A percentile compares a stretch with the other conserved stretches of the same genome.
Evolutionary conservation across 805 yeast genomes (phyloP).

Genomic region (Candida manassasensis): DNA sequence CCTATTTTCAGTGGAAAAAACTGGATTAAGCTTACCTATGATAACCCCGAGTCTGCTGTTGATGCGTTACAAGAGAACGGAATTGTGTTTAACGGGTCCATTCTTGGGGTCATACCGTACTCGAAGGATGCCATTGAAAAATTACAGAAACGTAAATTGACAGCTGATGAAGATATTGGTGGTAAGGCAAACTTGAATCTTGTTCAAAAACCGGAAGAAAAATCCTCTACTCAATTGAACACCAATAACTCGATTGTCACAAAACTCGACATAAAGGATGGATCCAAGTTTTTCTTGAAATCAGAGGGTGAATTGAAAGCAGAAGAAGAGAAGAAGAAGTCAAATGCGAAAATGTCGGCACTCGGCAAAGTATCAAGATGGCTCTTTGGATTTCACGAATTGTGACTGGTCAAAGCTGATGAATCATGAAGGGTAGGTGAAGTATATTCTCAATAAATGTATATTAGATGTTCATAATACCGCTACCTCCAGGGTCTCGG

Average conservation of each 20-base stretch:
- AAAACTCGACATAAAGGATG: conserved; percentile 37
- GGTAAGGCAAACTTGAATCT: conserved; percentile 17
- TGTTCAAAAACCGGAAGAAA: background rate
- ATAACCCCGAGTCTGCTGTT: conserved; percentile 65
- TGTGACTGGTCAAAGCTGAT: conserved; percentile 16
- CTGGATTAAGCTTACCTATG: conserved; percentile 90
- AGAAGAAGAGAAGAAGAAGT: conserved; percentile 8
- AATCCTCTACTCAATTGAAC: background rate
- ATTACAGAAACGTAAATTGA: conserved; percentile 42
- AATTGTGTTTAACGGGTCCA: conserved; percentile 57
- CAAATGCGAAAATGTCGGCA: conserved; percentile 23
- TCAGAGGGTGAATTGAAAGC: conserved; percentile 6
- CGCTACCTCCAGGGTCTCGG: conserved; percentile 3
- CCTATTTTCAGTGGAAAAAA: conserved; percentile 83
- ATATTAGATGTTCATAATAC: background rate
- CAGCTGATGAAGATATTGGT: conserved; percentile 46
- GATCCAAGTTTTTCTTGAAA: conserved; percentile 32
- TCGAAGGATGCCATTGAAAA: conserved; percentile 57
- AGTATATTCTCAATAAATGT: background rate
- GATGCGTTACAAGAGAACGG: conserved; percentile 88
- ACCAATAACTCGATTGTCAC: conserved; percentile 14
- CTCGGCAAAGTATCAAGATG: conserved; percentile 29
- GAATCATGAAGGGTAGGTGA: conserved; percentile 1
- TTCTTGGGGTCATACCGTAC: conserved; percentile 68
- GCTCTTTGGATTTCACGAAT: conserved; percentile 42